Base-by-base conservation (phyloP, 352 stramenopile species). In the Phytopythium oedochilum region DNA sequence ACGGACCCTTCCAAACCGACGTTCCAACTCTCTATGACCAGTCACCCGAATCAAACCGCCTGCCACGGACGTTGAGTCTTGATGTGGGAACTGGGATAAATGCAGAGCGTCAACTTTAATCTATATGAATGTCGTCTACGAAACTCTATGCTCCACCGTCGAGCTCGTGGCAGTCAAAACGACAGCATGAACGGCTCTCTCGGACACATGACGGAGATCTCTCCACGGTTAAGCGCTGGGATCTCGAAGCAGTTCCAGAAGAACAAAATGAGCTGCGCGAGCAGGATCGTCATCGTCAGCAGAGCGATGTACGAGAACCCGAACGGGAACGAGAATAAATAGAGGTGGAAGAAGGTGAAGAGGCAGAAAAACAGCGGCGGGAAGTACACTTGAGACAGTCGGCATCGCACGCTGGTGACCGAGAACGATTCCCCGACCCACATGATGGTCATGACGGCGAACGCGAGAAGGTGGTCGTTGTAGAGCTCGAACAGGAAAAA, bases 401-500 rank as follows among this genome's bases (percentile, higher is more conserved):
- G 70, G 32, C 71, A 83, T 18, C 92, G 85, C 14, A 96, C 82
- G 53, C 85, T 89, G 36, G 97, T 70, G 31, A 97, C 81, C 1
- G 81, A 94, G 64, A 96, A 98, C 10, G 88, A 81, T 69, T 98
- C 93, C 28, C 87, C 88, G 20, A 91, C 32, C 76, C 83, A 97
- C 36, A 98, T 83, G 31, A 97, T 68, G 20, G 70, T 83, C 56
- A 97, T 76, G 34, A 98, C 75, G 31, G 88, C 75, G 68, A 97
- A 96, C 1, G 92, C 89, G 9, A 98, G 57, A 5, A 98, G 57
- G 14, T 89, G 86, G 66, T 98, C 93, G 43, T 92, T 87, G 78
- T 98, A 98, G 51, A 96, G 77, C 61, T 98, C 94, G 64, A 98
- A 96, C 31, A 98, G 59, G 70, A 98, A 99, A 60, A 98, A 98